Evolutionary conservation across 768 basidiomycete genomes (phyloP), one percentile per base, ranked within the genome.

Genomic region (Mycena chlorophos): DNA sequence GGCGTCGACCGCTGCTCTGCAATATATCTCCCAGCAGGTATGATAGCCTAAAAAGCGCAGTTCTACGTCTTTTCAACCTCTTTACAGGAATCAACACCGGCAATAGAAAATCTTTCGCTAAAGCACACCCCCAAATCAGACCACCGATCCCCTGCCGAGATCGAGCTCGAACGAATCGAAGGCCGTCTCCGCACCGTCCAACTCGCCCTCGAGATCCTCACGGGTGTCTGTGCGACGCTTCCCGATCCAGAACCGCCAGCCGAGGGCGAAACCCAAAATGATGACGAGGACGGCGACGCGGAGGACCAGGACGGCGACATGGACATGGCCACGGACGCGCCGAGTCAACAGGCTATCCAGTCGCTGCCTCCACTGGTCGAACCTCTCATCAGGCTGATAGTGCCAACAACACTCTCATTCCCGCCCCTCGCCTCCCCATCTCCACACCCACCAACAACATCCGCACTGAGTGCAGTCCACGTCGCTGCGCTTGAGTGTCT

Each of bases 401-500:
- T 83, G 27, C 91, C 92, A 0, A 93, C 89, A 0, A 66, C 79
- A 0, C 80, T 95, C 16, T 96, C 94, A 3, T 96, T 94, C 74
- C 83, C 89, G 16, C 90, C 91, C 0, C 75, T 80, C 17, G 78
- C 82, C 22, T 71, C 79, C 4, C 82, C 82, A 12, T 94, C 92
- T 0, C 75, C 80, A 20, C 91, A 96, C 66, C 91, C 93, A 37
- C 94, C 94, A 2, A 94, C 88, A 13, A 96, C 94, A 0, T 91
- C 93, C 23, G 88, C 78, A 10, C 81, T 98, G 42, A 82, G 89
- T 58, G 84, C 88, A 5, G 84, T 96, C 49, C 94, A 97, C 66
- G 77, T 92, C 54, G 80, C 86, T 60, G 90, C 93, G 10, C 77
- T 95, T 25, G 93, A 96, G 68, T 94, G 94, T 65, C 77, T 98